Conservation (phyloP, 2,329 filamentous ascomycete genomes). For the Cladosporium oxysporum region DNA sequence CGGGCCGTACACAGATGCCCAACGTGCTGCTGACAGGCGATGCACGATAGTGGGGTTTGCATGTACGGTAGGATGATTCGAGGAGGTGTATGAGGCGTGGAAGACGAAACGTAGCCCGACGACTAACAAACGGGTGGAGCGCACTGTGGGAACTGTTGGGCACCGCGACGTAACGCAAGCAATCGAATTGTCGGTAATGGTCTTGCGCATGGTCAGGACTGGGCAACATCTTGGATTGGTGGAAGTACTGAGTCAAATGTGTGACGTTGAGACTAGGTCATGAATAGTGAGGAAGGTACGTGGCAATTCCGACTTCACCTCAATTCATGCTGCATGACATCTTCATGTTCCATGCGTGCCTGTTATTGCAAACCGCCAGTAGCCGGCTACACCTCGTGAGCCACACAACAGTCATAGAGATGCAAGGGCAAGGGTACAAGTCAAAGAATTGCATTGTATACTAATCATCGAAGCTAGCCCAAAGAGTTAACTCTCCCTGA, state of each 20-base stretch:
- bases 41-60: constrained; percentile 7
- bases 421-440: not conserved
- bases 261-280: constrained; percentile 1
- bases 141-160: not conserved
- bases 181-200: not conserved
- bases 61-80: not conserved
- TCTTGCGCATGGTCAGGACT: constrained; percentile 1
- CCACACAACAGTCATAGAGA: not conserved
- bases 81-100: not conserved
- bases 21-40: constrained; percentile 6
- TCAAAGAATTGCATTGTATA: not conserved
- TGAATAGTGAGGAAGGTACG: not conserved
- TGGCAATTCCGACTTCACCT: not conserved
- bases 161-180: not conserved
- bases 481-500: not conserved
- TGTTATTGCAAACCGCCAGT: not conserved
- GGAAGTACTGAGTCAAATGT: not conserved
- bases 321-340: not conserved
- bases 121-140: not conserved
- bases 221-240: constrained; percentile 1
- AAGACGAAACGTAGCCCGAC: constrained; percentile 5
- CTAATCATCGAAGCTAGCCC: not conserved
- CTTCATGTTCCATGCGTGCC: not conserved
- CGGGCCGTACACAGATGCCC: constrained; percentile 2
- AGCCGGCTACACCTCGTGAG: not conserved